Conservation (phyloP, 768 basidiomycete genomes). For the Suillus fuscotomentosus region DNA sequence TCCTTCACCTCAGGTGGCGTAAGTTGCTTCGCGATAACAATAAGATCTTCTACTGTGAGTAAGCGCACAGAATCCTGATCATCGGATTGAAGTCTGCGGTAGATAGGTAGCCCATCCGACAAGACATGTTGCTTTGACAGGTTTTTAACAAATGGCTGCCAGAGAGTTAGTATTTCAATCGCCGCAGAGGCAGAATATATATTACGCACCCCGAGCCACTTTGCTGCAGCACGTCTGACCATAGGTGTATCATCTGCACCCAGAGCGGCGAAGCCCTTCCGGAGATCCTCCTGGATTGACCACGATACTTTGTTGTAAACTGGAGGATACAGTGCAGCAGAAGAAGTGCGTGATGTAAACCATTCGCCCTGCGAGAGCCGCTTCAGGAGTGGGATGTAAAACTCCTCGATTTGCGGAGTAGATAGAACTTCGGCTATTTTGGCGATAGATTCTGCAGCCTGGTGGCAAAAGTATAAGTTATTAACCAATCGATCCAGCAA, state of each 20-base stretch:
- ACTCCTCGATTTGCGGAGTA: constrained; percentile 78
- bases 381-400: constrained; percentile 88
- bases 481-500: neutral
- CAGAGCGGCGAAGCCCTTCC: constrained; percentile 79
- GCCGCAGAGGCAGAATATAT: constrained; percentile 1
- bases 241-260: constrained; percentile 97
- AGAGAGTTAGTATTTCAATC: constrained; percentile 13
- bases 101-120: constrained; percentile 86
- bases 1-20: constrained; percentile 88
- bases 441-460: constrained; percentile 97
- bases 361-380: constrained; percentile 92
- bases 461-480: constrained; percentile 13
- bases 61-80: constrained; percentile 98
- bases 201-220: constrained; percentile 86
- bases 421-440: constrained; percentile 81
- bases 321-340: constrained; percentile 89
- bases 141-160: constrained; percentile 74
- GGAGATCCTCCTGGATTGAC: constrained; percentile 78
- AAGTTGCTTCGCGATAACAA: constrained; percentile 85
- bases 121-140: constrained; percentile 80
- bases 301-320: constrained; percentile 82
- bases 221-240: constrained; percentile 95
- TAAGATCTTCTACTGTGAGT: constrained; percentile 93
- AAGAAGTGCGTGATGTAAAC: constrained; percentile 97
- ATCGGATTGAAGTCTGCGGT: constrained; percentile 90